Conservation (phyloP, 1,284 basidiomycete species). For the Fomes fomentarius region DNA sequence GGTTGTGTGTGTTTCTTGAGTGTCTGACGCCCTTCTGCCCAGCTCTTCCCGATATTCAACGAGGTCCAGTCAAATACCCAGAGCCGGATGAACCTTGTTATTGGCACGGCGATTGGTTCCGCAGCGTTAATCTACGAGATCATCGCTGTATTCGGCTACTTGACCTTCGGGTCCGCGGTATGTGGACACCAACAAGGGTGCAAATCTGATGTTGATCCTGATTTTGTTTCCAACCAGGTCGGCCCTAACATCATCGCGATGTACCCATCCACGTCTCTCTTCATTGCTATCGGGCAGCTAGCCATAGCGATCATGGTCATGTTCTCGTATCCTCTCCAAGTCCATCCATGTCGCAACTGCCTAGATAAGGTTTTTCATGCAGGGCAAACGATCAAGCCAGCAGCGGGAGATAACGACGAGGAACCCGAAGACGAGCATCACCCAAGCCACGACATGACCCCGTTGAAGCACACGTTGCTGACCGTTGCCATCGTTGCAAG, state of each 20-base stretch:
- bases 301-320: slow-evolving; percentile 91
- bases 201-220: too few species aligned
- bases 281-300: slow-evolving; percentile 91
- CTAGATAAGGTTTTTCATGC: slow-evolving; percentile 86
- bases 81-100: slow-evolving; percentile 84
- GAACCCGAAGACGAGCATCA: slow-evolving; percentile 59
- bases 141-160: slow-evolving; percentile 88
- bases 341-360: slow-evolving; percentile 92
- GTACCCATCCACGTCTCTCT: slow-evolving; percentile 92
- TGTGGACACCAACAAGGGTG: too few species aligned
- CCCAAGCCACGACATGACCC: slow-evolving; percentile 65
- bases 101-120: slow-evolving; percentile 84
- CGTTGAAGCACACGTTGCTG: slow-evolving; percentile 73
- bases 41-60: slow-evolving; percentile 94
- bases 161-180: slow-evolving; percentile 91
- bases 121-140: slow-evolving; percentile 82
- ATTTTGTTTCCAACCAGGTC: too few species aligned
- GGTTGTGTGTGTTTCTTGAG: slow-evolving; percentile 5
- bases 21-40: neutral
- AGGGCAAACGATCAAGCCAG: slow-evolving; percentile 33
- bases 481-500: slow-evolving; percentile 73
- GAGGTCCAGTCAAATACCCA: slow-evolving; percentile 87
- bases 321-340: slow-evolving; percentile 92
- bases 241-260: slow-evolving; percentile 92
- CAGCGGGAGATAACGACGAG: slow-evolving; percentile 36